Evolutionary conservation across 441 rosid species (phyloP).

Genomic region (Flueggea neowawraea): DNA sequence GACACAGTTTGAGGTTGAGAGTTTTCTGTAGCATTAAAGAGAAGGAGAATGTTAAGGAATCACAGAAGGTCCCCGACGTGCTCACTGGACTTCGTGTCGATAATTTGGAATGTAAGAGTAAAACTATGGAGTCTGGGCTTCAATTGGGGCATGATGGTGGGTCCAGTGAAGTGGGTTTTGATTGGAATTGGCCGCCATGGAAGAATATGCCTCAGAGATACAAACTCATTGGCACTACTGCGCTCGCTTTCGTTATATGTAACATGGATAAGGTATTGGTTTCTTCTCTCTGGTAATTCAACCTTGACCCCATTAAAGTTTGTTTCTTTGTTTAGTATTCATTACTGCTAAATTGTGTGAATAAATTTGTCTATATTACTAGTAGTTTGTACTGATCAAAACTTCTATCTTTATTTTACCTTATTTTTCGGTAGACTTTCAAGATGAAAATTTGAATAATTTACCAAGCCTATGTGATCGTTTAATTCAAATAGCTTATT

Average conservation of each 20-base stretch:
- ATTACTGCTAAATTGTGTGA: neutral
- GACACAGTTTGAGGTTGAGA: constrained; percentile 30
- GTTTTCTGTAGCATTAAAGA: constrained; percentile 56
- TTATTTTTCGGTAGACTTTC: too few relatives aligned
- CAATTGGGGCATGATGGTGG: constrained; percentile 1
- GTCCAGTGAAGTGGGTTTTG: constrained; percentile 32
- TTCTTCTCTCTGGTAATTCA: constrained; percentile 7
- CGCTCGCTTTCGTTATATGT: constrained; percentile 89
- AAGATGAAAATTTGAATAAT: too few relatives aligned
- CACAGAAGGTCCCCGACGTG: constrained; percentile 23
- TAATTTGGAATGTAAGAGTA: constrained; percentile 19
- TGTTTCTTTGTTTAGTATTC: neutral
- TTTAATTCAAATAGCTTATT: too few relatives aligned
- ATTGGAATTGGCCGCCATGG: constrained; percentile 83
- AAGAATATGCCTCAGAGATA: constrained; percentile 71
- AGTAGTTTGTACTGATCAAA: too few relatives aligned
- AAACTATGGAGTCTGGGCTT: constrained; percentile 18
- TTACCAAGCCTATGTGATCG: too few relatives aligned
- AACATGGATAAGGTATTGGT: constrained; percentile 84
- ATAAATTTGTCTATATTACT: too few relatives aligned
- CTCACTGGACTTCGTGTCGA: constrained; percentile 29
- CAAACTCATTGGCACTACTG: constrained; percentile 79
- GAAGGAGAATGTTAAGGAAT: constrained; percentile 44
- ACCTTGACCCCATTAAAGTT: neutral
- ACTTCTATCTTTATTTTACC: too few relatives aligned